These are phyloP conservation scores for Kodamaea sp. DNA, from an alignment of 1,139 yeast species.

Conservation along the genomic window DNA sequence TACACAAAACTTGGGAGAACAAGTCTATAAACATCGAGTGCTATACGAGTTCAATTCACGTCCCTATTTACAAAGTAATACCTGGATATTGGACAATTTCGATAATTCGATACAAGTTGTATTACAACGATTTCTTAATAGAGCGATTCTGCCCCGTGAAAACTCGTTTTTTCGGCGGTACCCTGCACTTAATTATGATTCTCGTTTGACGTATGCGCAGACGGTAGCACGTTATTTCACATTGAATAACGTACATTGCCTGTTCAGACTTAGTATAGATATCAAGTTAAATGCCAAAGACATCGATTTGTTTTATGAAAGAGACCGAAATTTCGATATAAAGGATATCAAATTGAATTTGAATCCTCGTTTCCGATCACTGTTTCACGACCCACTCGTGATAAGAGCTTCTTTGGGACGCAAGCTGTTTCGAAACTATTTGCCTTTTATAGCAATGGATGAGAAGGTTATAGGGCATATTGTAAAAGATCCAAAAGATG, in stretches of 20 bases:
- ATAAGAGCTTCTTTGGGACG: constrained; percentile 4
- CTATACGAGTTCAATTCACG: constrained; percentile 13
- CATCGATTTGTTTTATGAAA: background rate
- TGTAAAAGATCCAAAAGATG: constrained; percentile 1
- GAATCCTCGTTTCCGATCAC: no score
- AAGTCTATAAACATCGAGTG: constrained; percentile 12
- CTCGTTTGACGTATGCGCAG: constrained; percentile 13
- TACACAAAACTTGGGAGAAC: constrained; percentile 14
- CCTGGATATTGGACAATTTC: constrained; percentile 10
- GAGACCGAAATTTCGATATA: no score
- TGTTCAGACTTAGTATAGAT: constrained; percentile 12
- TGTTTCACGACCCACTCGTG: constrained; percentile 5
- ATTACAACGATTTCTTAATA: constrained; percentile 6
- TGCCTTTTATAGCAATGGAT: constrained; percentile 13
- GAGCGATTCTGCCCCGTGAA: constrained; percentile 7
- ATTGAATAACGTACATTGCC: constrained; percentile 13
- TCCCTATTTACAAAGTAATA: constrained; percentile 13
- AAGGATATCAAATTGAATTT: no score
- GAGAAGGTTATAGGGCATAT: constrained; percentile 4
- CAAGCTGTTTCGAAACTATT: constrained; percentile 4
- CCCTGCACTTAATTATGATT: constrained; percentile 9
- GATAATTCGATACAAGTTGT: constrained; percentile 7
- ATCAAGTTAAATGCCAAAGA: constrained; percentile 9
- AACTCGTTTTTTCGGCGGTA: constrained; percentile 14
- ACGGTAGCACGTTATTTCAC: constrained; percentile 14